Base-by-base conservation (phyloP, 2,329 filamentous ascomycete species). In the Coniochaeta ligniaria region DNA sequence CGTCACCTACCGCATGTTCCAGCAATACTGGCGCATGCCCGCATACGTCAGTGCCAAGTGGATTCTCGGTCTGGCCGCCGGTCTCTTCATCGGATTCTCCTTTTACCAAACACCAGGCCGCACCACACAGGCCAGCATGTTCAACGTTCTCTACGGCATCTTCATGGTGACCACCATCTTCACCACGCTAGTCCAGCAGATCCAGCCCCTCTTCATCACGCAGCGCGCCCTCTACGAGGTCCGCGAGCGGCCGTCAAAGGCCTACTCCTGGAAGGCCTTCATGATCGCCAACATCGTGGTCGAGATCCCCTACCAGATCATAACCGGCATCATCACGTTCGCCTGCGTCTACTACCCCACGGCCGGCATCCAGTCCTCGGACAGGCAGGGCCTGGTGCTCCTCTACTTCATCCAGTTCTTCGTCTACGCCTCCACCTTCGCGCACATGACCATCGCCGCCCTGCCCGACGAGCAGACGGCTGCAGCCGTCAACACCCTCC, bases 1-100 rank as follows among this genome's bases (percentile, higher is more conserved):
- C 61, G 89, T 91, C 47, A 85, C 84, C 1, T 66, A 79, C 9
- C 86, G 91, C 61, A 84, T 92, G 6, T 92, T 92, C 74, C 83
- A 91, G 68, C 91, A 95, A 70, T 93, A 93, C 78, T 94, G 91
- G 90, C 83, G 91, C 54, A 91, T 86, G 60, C 91, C 91, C 0
- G 79, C 80, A 12, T 95, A 95, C 73, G 86, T 95, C 68, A 89
- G 91, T 72, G 83, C 89, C 60, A 94, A 94, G 75, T 71, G 83
- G 1, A 71, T 80, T 1, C 81, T 94, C 20, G 86, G 76, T 2
- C 64, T 82, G 58, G 78, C 85, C 60, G 79, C 84, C 26, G 78
- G 82, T 7, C 76, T 94, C 1, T 93, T 93, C 69, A 88, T 92
- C 61, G 90, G 89, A 0, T 90, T 91, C 71, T 88, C 86, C 0